Evolutionary conservation across 352 stramenopile species (phyloP).

Genomic region (Phytophthora niederhauseri): DNA sequence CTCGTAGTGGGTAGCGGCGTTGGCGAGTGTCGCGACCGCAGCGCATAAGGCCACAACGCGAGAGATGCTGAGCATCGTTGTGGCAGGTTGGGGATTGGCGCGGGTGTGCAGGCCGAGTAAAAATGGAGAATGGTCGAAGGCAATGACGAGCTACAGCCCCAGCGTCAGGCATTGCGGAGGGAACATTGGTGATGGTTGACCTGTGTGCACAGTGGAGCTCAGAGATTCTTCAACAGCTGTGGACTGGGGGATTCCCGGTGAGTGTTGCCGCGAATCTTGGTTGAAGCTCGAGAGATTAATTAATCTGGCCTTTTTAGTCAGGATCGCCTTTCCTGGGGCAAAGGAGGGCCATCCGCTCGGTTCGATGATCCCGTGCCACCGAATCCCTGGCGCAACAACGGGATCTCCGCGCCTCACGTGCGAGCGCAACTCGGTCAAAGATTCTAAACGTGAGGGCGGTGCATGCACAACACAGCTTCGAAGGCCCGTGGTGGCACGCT

Average conservation of each 20-base stretch:
- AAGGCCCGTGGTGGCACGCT: background rate
- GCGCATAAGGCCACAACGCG: slow-evolving; percentile 26
- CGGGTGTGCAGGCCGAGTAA: slow-evolving; percentile 21
- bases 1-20: slow-evolving; percentile 47
- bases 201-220: background rate
- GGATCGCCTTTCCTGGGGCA: slow-evolving; percentile 4
- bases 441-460: slow-evolving; percentile 4
- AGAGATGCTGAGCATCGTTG: slow-evolving; percentile 27
- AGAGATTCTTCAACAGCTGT: background rate
- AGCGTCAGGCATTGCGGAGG: background rate
- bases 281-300: slow-evolving; percentile 8
- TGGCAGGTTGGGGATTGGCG: slow-evolving; percentile 43
- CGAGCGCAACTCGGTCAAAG: background rate
- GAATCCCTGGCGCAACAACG: background rate
- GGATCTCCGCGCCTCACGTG: background rate
- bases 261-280: slow-evolving; percentile 8
- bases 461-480: background rate
- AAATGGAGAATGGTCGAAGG: slow-evolving; percentile 4
- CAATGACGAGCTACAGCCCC: background rate
- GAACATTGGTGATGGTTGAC: slow-evolving; percentile 1
- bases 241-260: background rate
- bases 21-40: slow-evolving; percentile 34
- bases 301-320: slow-evolving; percentile 9
- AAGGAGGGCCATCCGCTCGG: slow-evolving; percentile 1
- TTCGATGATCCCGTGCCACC: background rate